These are phyloP conservation scores for Cucumis variabilis DNA, from an alignment of 331 rosid genomes.

Conservation along the genomic window DNA sequence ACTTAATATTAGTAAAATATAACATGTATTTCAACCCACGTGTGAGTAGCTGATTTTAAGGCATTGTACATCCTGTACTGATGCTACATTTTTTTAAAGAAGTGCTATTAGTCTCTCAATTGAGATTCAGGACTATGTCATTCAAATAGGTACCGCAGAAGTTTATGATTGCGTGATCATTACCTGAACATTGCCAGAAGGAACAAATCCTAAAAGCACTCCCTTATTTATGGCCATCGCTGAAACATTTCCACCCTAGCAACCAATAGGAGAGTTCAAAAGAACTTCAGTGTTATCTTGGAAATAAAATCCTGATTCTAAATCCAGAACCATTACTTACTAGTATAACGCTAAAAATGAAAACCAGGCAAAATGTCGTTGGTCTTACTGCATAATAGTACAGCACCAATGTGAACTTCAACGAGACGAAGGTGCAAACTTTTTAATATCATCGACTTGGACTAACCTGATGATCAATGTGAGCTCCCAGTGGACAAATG, in stretches of 20 bases:
- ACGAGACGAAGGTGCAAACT: background rate
- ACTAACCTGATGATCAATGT: conserved; percentile 93
- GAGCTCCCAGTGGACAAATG: conserved; percentile 97
- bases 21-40: background rate
- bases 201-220: conserved; percentile 84
- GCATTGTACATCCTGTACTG: background rate
- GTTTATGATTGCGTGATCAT: conserved; percentile 22
- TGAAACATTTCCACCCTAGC: conserved; percentile 86
- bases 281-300: background rate
- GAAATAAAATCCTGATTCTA: background rate
- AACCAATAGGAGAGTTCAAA: conserved; percentile 29
- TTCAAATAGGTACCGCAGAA: background rate
- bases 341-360: background rate
- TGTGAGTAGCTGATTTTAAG: background rate
- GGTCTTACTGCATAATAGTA: background rate
- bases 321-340: background rate
- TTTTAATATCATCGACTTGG: background rate
- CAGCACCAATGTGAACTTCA: background rate
- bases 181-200: conserved; percentile 75
- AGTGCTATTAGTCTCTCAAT: background rate
- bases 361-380: background rate
- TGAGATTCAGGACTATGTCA: background rate
- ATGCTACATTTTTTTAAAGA: background rate
- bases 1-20: background rate
- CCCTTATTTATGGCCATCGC: conserved; percentile 91